These are phyloP conservation scores for Ceratocystis destructans DNA, from an alignment of 2,329 filamentous ascomycete genomes.

Conservation along the genomic window DNA sequence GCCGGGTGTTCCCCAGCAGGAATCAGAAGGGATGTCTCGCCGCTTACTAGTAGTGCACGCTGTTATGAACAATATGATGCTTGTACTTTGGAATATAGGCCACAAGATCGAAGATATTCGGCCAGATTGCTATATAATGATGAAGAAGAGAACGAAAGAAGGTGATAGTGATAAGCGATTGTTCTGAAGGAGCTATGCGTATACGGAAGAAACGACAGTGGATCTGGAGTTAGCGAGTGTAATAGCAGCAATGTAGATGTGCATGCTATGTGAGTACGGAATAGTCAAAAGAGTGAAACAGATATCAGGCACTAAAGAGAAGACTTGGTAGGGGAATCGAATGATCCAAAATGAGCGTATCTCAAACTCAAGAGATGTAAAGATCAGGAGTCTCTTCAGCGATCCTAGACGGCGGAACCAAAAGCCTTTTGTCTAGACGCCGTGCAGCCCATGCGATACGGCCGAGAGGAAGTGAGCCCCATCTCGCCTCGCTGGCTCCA, in stretches of 20 bases:
- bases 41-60: no score
- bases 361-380: not conserved
- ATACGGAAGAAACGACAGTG: not conserved
- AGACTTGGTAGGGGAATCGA: not conserved
- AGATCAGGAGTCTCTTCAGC: not conserved
- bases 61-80: no score
- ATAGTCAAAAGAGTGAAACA: not conserved
- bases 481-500: not conserved
- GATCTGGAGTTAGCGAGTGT: not conserved
- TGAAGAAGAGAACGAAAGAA: not conserved
- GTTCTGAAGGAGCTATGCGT: not conserved
- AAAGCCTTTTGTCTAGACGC: conserved; percentile 3
- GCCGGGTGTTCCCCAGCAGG: not conserved
- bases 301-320: not conserved
- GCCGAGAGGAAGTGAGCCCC: not conserved
- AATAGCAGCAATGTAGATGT: not conserved
- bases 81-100: no score
- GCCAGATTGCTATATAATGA: no score
- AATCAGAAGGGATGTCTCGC: no score
- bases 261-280: not conserved
- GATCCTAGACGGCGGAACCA: not conserved
- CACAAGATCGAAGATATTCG: no score
- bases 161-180: not conserved
- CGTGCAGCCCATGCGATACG: not conserved
- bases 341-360: not conserved